These are phyloP conservation scores for Nakazawaea holstii DNA, from an alignment of 805 yeast genomes.

Conservation along the genomic window DNA sequence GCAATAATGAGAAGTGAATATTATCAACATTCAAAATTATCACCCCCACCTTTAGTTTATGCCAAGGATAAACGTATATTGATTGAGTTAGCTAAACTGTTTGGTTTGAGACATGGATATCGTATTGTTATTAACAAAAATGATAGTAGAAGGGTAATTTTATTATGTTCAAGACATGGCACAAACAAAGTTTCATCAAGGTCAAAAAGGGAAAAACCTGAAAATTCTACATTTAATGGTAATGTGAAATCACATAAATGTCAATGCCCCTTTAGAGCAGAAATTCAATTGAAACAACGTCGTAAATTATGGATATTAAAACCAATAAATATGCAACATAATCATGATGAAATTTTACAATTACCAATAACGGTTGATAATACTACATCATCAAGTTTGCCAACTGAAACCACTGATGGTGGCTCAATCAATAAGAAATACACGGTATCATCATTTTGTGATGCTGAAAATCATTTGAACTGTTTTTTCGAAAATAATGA, in stretches of 20 bases:
- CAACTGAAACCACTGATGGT: slow-evolving; percentile 1
- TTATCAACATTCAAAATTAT: slow-evolving; percentile 1
- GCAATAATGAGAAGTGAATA: neutral
- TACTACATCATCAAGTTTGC: slow-evolving; percentile 15
- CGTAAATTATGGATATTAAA: slow-evolving; percentile 21
- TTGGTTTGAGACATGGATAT: slow-evolving; percentile 19
- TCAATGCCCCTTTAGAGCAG: slow-evolving; percentile 19
- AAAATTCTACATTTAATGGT: neutral
- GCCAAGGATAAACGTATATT: slow-evolving; percentile 17
- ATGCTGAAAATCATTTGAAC: slow-evolving; percentile 1
- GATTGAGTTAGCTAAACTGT: slow-evolving; percentile 19
- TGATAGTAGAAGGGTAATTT: slow-evolving; percentile 19
- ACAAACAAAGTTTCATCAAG: slow-evolving; percentile 2
- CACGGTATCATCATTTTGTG: slow-evolving; percentile 1
- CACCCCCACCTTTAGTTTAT: slow-evolving; percentile 18
- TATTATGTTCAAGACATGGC: slow-evolving; percentile 18
- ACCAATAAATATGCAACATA: slow-evolving; percentile 16
- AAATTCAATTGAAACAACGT: slow-evolving; percentile 20
- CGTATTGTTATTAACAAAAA: slow-evolving; percentile 19
- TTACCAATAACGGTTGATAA: slow-evolving; percentile 8
- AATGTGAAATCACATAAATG: slow-evolving; percentile 6
- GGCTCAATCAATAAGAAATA: slow-evolving; percentile 1
- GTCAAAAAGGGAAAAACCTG: neutral
- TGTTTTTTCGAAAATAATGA: slow-evolving; percentile 8
- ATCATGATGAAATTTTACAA: slow-evolving; percentile 13